Evolutionary conservation across 2,329 filamentous ascomycete genomes (phyloP), one percentile per base, ranked within the genome.

Genomic region (Nothophoma quercina): DNA sequence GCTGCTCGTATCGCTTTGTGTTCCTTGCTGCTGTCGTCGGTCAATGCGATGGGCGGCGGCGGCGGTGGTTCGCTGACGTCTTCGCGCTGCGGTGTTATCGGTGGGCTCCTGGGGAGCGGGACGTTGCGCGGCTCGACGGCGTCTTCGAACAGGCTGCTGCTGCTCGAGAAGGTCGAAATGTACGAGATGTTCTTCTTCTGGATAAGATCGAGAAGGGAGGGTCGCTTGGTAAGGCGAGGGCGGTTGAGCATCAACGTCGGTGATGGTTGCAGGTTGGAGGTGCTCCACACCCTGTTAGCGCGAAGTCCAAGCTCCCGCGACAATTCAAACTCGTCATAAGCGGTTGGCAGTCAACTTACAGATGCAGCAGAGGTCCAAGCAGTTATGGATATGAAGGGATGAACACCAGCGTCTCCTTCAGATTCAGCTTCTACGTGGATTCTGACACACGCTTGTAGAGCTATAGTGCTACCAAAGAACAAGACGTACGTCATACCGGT

Each of bases 201-300:
- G 62, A 88, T 79, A 63, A 88, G 79, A 66, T 88, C 84, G 70
- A 86, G 78, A 59, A 88, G 77, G 42, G 85, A 88, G 45, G 84
- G 82, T 62, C 84, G 83, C 70, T 79, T 75, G 78, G 78, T 82
- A 60, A 88, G 74, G 72, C 79, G 80, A 70, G 82, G 84, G 69
- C 83, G 78, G 69, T 83, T 83, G 70, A 85, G 78, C 81, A 83
- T 83, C 49, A 28, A 56, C 26, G 40, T 51, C 44, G 54, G 38
- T 39, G 54, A 36, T 55, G 51, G 51, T 59, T n/a, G 58, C 59
- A 65, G 60, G 60, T 55, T 54, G 55, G 44, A 63, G 51, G 54
- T 56, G 54, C 52, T 58, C 50, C 36, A 56, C 45, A 41, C 26
- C 28, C 29, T 35, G 51, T 56, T 48, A 55, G 47, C 51, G 51